Base-by-base conservation (phyloP, 305 asterid species). In the Nicotiana rustica region DNA sequence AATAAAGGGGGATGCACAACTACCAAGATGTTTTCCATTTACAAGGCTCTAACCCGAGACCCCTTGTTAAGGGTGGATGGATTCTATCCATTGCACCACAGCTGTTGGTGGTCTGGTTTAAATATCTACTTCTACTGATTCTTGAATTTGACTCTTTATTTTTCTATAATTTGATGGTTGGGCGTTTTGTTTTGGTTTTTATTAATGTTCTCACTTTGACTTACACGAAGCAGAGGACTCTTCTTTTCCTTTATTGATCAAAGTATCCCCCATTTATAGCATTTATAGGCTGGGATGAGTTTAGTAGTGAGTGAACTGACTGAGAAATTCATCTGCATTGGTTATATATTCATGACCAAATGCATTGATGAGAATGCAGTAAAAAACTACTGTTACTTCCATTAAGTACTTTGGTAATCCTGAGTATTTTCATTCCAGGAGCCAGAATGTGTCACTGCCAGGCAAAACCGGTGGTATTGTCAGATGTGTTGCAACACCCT, bases 401-500 rank as follows among this genome's bases (percentile, higher is more conserved):
- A 14, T 52, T 49, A 49, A 76, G 25, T 52, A 4, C 65, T 76
- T 55, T 76, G 66, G 47, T 55, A 4, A 76, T 76, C 10, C 47
- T 67, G 55, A 31, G 18, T 49, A 47, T 47, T 68, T 12, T 70
- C 82, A 47, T 61, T 80, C 31, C 31, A 93, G 98, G 94, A 83
- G 78, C 44, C 85, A 86, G 36, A 88, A 68, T 80, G 86, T 90
- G 71, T 85, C 88, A 44, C 68, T 92, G 80, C 88, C 89, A 18
- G 88, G 88, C 77, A 92, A 85, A 87, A 57, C 79, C 57, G 44
- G 78, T 67, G 87, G 86, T 57, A 79, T 81, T 59, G 91, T 92
- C 79, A 92, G 89, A 85, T 95, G 99, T 82, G 93, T 93, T 70
- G 91, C 93, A 73, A 84, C 97, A 57, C 90, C 94, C 47, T 84